Base-by-base conservation (phyloP, 1,284 basidiomycete species). In the Neolentinus lepideus region DNA sequence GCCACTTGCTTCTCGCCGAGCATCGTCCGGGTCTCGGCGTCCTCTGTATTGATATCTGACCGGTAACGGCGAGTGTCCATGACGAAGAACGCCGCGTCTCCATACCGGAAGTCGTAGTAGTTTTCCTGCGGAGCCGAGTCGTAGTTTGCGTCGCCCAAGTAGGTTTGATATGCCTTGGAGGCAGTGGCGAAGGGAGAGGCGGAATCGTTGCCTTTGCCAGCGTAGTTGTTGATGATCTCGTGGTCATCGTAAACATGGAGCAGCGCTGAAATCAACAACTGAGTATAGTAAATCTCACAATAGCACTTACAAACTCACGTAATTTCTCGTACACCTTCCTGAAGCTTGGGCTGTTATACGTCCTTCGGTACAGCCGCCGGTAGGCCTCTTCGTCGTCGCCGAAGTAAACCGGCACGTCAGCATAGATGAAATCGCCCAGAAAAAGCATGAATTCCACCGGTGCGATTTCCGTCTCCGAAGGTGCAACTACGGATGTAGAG, bases 51-150 rank as follows among this genome's bases (percentile, higher is more conserved):
- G 12, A 74, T 66, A 50, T 74, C 69, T 3, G 79, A 79, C 29
- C 90, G 80, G 64, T 90, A 81, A 14, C 80, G 76, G 12, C 89
- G 77, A 4, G 87, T 89, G 69, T 92, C 90, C 73, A 88, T 72
- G 25, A 92, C 88, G 69, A 92, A 92, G 69, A 90, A 92, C 0
- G 87, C 85, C 2, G 75, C 74, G 62, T 90, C 87, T 1, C 82
- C 87, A 61, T 85, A 83, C 38, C 73, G 72, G 69, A 87, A 87
- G 56, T 80, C 77, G 62, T 80, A 90, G 65, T 87, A 89, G 63
- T 83, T 70, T 62, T 54, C 63, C 59, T 2, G 63, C 54, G 1
- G 84, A 65, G 29, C 12, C 29, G 29, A 31, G 55, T 85, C 79
- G 59, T 81, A 85, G 65, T 92, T 92, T 11, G 77, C 81, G 25